Evolutionary conservation across 352 stramenopile species (phyloP), one percentile per base, ranked within the genome.

Genomic region (Aphanomyces invadans): DNA sequence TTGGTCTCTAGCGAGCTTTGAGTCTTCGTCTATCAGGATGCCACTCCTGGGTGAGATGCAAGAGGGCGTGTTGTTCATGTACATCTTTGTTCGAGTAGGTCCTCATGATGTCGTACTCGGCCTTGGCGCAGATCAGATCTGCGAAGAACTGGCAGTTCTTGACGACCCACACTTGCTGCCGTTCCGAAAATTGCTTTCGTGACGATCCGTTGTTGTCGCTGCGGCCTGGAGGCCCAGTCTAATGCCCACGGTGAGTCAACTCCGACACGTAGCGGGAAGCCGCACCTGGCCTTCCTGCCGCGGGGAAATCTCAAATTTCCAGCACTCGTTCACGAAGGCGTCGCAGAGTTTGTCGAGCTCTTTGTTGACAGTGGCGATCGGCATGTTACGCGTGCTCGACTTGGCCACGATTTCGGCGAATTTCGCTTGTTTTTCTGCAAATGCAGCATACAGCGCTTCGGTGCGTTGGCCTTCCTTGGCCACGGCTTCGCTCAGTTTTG

Each of bases 261-360:
- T 74, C 83, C 3, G 76, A 77, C n/a, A 10, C n/a, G 57, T 29
- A 7, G 3, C 17, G 32, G 21, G 33, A 4, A 42, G 17, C 15
- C 32, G 42, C 44, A 67, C 60, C 23, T 67, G 48, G 60, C 60
- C 60, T 67, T 67, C 60, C 33, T 67, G 60, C 4, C 81, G 73
- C 15, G 82, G 79, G 0, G 84, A 93, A 11, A 74, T 93, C 70
- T 93, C 84, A 62, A 93, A 93, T 62, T 93, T 91, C 83, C 84
- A 93, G 75, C 84, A 93, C 63, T 93, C 84, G 1, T 70, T 76
- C 49, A 93, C 80, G 23, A 93, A 78, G n/a, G 73, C 86, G 69
- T 93, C 84, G 39, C 82, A 87, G 15, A 93, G 69, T 15, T 78
- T 76, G 62, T 91, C 84, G 32, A 93, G 81, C 63, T 93, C 84